Evolutionary conservation across 2,329 filamentous ascomycete genomes (phyloP), one percentile per base, ranked within the genome.

Genomic region (Penicillium janthinellum): DNA sequence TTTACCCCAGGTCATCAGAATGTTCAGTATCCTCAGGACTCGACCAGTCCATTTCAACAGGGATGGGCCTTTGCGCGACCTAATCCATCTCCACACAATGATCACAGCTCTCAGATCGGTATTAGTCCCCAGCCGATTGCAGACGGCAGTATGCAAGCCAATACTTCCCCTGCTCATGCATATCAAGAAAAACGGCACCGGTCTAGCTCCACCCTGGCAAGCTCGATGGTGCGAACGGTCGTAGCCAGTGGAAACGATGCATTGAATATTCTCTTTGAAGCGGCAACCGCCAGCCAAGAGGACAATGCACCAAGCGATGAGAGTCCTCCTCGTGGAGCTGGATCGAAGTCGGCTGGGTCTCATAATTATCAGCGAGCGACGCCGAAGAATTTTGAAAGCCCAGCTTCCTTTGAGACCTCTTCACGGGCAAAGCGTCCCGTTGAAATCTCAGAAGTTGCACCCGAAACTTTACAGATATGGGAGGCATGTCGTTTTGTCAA

Each of bases 191-290:
- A 57, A 38, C 67, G 65, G 44, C 70, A 67, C 20, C 69, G 68
- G n/a, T 70, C 73, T 4, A 67, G 64, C 12, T 71, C 73, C 2
- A 70, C 62, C 8, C 49, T 77, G 44, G 71, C 72, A 2, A 77
- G 64, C 59, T 75, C 75, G 4, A 75, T 77, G 72, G 76, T 77
- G 74, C 72, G 74, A 1, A 76, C 75, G 0, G 80, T 84, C 8
- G 82, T 84, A 3, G 82, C 82, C 0, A 84, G 79, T 58, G 81
- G 81, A 11, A 84, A 82, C 54, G 82, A 84, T 72, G 82, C 82
- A 5, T 65, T 84, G 38, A 82, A 82, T 51, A 73, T 84, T 17
- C 72, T 84, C 1, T 84, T 84, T 57, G 81, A 84, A 57, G 82
- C 82, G 25, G 81, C 80, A 12, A 70, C 70, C 17, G 69, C 72